phyloP scores from a whole-genome alignment of 164 flowering plant species.

The Saururus chinensis region DNA sequence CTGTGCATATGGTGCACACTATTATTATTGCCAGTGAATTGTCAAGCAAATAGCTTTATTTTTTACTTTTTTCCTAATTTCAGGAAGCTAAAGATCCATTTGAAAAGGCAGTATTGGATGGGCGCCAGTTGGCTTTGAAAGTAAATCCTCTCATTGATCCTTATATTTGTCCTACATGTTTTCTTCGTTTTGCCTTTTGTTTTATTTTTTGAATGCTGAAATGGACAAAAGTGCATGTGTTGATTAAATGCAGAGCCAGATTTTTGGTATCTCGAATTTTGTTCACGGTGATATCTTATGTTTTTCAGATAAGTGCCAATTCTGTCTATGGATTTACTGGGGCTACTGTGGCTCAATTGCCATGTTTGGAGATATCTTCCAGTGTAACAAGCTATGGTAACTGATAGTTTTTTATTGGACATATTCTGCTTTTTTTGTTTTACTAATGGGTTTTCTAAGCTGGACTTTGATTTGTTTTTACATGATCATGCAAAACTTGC shows the following conservation, averaged over 20 bases:
- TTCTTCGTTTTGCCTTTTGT: too few species aligned
- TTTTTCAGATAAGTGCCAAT: constrained; percentile 89
- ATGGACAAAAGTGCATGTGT: too few species aligned
- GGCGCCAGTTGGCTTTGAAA: constrained; percentile 95
- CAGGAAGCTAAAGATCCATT: constrained; percentile 97
- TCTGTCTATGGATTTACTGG: constrained; percentile 99
- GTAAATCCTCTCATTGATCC: constrained; percentile 20
- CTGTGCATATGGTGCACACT: not conserved
- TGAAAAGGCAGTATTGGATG: constrained; percentile 96
- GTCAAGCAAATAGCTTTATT: too few species aligned
- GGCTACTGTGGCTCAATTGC: constrained; percentile 92
- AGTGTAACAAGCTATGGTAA: constrained; percentile 99
- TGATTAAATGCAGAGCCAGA: not conserved
- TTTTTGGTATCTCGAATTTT: not conserved
- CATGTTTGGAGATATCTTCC: constrained; percentile 95
- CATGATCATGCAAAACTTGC: not conserved
- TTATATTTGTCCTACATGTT: not conserved
- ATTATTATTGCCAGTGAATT: not conserved
- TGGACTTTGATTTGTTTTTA: not conserved
- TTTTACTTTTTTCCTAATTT: not conserved
- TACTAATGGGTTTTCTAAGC: not conserved
- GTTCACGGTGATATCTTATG: not conserved
- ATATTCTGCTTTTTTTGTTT: too few species aligned
- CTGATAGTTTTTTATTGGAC: not conserved
- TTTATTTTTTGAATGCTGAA: too few species aligned